These are phyloP conservation scores for Rhizopogon parksii DNA, from an alignment of 1,284 basidiomycete species.

Conservation along the genomic window DNA sequence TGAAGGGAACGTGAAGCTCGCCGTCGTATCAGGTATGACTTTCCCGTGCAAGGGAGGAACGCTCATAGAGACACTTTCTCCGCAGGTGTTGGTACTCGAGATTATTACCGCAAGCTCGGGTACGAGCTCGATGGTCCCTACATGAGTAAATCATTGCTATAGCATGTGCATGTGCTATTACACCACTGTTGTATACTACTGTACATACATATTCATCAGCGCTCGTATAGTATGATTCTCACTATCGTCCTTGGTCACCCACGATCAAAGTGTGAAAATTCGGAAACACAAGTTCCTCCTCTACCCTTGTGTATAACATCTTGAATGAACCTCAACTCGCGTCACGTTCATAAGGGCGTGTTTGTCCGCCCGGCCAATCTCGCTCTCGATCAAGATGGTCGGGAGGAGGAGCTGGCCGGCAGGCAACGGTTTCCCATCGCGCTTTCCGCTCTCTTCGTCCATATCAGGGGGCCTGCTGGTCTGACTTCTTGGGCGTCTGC, in stretches of 20 bases:
- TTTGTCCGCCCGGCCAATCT: constrained; percentile 94
- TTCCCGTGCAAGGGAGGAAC: background rate
- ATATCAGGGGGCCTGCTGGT: constrained; percentile 34
- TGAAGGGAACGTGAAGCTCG: constrained; percentile 91
- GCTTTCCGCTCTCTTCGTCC: constrained; percentile 33
- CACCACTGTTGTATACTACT: constrained; percentile 10
- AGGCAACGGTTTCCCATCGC: constrained; percentile 56
- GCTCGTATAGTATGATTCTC: background rate
- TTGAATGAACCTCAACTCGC: constrained; percentile 90
- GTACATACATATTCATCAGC: too few relatives aligned
- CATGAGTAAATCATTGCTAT: constrained; percentile 78
- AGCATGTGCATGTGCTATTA: constrained; percentile 17
- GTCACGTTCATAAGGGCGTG: constrained; percentile 96
- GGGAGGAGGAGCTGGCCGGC: constrained; percentile 85
- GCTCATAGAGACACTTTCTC: constrained; percentile 7
- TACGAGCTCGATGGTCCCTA: constrained; percentile 96
- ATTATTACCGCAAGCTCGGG: constrained; percentile 90
- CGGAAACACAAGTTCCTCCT: constrained; percentile 90
- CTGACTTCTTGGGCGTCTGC: constrained; percentile 32
- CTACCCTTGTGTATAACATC: constrained; percentile 89
- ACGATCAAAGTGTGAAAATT: constrained; percentile 84
- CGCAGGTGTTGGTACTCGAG: constrained; percentile 84
- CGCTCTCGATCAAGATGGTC: constrained; percentile 89
- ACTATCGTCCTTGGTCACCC: constrained; percentile 32
- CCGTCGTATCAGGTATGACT: constrained; percentile 84